Evolutionary conservation across 768 basidiomycete species (phyloP).

Genomic region (Kwoniella mangroviensis): DNA sequence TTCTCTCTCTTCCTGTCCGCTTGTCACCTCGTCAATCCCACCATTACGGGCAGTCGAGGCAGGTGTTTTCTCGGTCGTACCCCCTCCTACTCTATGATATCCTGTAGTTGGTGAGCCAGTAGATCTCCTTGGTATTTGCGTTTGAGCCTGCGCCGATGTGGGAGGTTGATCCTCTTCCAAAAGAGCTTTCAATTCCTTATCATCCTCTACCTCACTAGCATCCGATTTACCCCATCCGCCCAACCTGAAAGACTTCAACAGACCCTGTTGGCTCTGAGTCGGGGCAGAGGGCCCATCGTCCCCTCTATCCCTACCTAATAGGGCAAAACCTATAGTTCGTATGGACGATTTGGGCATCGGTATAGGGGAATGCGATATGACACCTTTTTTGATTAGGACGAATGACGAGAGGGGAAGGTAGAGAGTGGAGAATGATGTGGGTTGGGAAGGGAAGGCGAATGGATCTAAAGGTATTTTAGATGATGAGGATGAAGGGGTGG

Average conservation of each 20-base stretch:
- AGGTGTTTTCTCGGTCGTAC: no score
- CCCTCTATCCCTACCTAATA: constrained; percentile 80
- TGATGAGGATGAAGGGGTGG: constrained; percentile 30
- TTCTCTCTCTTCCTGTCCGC: constrained; percentile 46
- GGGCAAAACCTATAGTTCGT: constrained; percentile 80
- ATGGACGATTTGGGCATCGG: constrained; percentile 75
- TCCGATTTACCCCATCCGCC: constrained; percentile 36
- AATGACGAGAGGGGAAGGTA: constrained; percentile 77
- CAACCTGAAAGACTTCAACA: constrained; percentile 30
- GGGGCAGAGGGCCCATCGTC: constrained; percentile 50
- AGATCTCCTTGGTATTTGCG: not conserved
- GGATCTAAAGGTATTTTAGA: constrained; percentile 57
- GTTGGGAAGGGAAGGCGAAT: constrained; percentile 37
- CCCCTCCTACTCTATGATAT: constrained; percentile 36
- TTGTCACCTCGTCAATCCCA: no score
- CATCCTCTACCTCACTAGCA: constrained; percentile 29
- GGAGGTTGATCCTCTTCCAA: constrained; percentile 26
- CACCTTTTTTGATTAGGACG: constrained; percentile 61
- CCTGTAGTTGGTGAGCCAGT: constrained; percentile 17
- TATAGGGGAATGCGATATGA: constrained; percentile 67
- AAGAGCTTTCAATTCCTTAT: constrained; percentile 37
- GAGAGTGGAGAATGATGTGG: constrained; percentile 35
- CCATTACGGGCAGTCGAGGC: no score
- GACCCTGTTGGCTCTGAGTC: constrained; percentile 38
- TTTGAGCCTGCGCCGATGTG: not conserved